phyloP scores from a whole-genome alignment of 768 basidiomycete genomes.

The Pisolithus orientalis region DNA sequence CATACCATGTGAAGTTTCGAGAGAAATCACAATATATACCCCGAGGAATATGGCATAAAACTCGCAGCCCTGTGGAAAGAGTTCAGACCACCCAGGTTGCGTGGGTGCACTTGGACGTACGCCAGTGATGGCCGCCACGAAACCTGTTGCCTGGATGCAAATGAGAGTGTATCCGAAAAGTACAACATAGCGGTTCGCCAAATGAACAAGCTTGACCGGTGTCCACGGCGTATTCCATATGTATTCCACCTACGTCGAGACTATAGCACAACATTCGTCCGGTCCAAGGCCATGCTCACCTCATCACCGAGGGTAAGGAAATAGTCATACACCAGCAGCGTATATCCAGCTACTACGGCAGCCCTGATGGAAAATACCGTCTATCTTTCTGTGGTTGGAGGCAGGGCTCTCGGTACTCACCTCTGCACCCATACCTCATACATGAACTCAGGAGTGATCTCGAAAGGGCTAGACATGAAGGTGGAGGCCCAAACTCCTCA shows the following conservation, averaged over 20 bases:
- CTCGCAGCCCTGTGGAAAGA: neutral
- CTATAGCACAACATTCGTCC: neutral
- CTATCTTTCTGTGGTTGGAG: neutral
- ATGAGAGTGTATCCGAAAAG: conserved; percentile 3
- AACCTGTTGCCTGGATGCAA: neutral
- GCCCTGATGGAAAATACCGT: neutral
- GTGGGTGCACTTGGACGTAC: neutral
- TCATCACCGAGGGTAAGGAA: conserved; percentile 4
- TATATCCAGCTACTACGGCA: neutral
- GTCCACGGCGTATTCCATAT: conserved; percentile 10
- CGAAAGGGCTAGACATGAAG: neutral
- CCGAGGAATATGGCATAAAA: neutral
- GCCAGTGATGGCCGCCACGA: neutral
- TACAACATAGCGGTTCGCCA: conserved; percentile 4
- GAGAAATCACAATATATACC: neutral
- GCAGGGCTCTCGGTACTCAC: neutral
- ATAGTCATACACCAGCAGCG: conserved; percentile 3
- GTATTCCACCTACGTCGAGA: neutral
- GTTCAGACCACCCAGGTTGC: neutral
- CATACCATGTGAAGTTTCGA: neutral
- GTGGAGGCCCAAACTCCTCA: too few species aligned
- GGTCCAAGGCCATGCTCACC: neutral
- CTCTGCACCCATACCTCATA: neutral
- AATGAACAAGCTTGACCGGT: conserved; percentile 1
- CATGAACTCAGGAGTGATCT: neutral